phyloP scores from a whole-genome alignment of 768 basidiomycete genomes.

The Arthromyces matolae region DNA sequence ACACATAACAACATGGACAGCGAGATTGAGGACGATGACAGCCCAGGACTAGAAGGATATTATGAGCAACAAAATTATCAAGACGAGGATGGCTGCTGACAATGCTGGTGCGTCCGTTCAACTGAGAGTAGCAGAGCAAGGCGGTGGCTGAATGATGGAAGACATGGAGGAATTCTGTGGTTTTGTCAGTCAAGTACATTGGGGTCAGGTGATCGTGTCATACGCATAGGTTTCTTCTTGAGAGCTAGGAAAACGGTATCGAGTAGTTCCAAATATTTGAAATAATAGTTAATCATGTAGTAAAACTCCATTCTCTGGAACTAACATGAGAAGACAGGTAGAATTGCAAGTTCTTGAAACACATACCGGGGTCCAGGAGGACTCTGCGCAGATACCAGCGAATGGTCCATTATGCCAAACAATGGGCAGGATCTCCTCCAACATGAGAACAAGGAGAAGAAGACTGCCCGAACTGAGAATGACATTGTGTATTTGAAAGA shows the following conservation, averaged over 20 bases:
- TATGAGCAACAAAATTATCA: constrained; percentile 6
- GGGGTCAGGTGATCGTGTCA: constrained; percentile 21
- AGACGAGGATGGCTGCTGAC: constrained; percentile 44
- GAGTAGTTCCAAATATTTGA: constrained; percentile 94
- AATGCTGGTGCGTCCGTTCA: constrained; percentile 91
- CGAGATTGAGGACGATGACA: constrained; percentile 85
- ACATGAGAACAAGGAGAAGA: constrained; percentile 83
- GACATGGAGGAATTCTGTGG: constrained; percentile 90
- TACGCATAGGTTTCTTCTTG: constrained; percentile 97
- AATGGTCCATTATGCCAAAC: constrained; percentile 68
- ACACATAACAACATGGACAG: constrained; percentile 98
- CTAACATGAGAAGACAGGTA: neutral
- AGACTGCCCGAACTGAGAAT: constrained; percentile 80
- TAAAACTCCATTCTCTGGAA: constrained; percentile 89
- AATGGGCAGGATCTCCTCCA: constrained; percentile 87
- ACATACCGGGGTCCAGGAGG: constrained; percentile 86
- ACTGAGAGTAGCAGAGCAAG: constrained; percentile 88
- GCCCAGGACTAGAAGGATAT: constrained; percentile 77
- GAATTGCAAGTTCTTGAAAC: constrained; percentile 7
- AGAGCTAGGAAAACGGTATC: constrained; percentile 96
- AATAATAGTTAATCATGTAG: constrained; percentile 99
- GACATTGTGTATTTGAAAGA: constrained; percentile 91
- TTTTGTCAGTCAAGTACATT: constrained; percentile 9
- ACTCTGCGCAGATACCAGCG: constrained; percentile 69
- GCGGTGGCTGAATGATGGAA: constrained; percentile 99